A percentile compares a stretch with the other conserved stretches of the same genome.
Conservation (phyloP, 352 stramenopile genomes). For the Phytophthora cryptogea region DNA sequence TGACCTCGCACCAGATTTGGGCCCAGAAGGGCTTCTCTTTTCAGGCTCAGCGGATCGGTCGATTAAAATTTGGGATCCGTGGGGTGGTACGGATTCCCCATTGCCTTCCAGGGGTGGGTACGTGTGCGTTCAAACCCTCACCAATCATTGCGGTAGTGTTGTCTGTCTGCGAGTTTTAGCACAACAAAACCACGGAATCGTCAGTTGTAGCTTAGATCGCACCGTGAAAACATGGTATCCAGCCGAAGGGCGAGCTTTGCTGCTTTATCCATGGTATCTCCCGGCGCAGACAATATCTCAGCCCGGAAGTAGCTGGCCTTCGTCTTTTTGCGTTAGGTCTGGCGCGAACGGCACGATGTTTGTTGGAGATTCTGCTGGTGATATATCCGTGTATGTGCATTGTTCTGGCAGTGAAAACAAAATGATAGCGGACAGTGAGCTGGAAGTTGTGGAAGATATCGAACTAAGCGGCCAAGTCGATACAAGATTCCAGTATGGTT, state of each 20-base stretch:
- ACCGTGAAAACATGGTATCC: conserved; percentile 75
- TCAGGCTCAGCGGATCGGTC: conserved; percentile 66
- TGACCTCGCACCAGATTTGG: conserved; percentile 47
- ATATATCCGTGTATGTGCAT: conserved; percentile 62
- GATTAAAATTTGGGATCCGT: conserved; percentile 79
- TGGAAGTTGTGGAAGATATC: conserved; percentile 21
- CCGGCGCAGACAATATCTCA: conserved; percentile 58
- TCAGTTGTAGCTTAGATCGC: conserved; percentile 73
- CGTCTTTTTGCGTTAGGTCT: conserved; percentile 55
- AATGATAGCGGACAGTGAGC: conserved; percentile 1
- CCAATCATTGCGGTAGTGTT: conserved; percentile 57
- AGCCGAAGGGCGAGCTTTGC: conserved; percentile 51
- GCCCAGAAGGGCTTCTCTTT: conserved; percentile 62
- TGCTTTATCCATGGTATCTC: conserved; percentile 76
- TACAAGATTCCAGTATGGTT: conserved; percentile 50
- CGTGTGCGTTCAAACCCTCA: conserved; percentile 68
- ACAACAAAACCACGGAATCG: conserved; percentile 52
- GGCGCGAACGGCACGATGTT: conserved; percentile 54
- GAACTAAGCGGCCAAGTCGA: conserved; percentile 11
- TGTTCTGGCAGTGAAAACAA: conserved; percentile 1
- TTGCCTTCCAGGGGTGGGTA: conserved; percentile 33
- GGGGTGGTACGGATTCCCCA: conserved; percentile 44
- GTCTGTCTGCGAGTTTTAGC: conserved; percentile 50
- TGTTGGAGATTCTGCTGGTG: conserved; percentile 64
- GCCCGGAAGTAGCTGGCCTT: conserved; percentile 59